Percentiles rank a stretch among this genome's conserved stretches.
Evolutionary conservation across 2,329 filamentous ascomycete species (phyloP).

Genomic region (Scytalidium sp.): DNA sequence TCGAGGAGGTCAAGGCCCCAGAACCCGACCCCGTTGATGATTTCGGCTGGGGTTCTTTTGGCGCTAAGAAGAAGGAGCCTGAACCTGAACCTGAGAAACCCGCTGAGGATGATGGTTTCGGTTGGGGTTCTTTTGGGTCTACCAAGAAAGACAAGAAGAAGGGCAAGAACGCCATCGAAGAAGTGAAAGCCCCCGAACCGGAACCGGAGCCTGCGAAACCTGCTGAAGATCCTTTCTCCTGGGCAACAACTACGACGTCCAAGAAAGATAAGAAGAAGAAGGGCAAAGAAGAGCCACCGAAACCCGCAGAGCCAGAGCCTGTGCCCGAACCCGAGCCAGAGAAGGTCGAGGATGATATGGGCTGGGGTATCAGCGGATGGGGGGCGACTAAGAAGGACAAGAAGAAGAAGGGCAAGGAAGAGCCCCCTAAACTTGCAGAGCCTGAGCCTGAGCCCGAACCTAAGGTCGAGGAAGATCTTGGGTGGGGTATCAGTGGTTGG

Average conservation of each 20-base stretch:
- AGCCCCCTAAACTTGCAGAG: constrained; percentile 32
- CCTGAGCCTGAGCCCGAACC: constrained; percentile 29
- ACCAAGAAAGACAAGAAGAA: constrained; percentile 47
- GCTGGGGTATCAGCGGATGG: constrained; percentile 29
- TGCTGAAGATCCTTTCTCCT: constrained; percentile 32
- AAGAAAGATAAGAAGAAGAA: constrained; percentile 43
- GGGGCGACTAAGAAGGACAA: constrained; percentile 37
- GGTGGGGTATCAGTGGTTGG: constrained; percentile 17
- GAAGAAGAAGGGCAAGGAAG: constrained; percentile 38
- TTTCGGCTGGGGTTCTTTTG: constrained; percentile 20
- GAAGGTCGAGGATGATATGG: constrained; percentile 27
- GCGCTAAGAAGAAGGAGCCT: constrained; percentile 18
- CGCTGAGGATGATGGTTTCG: constrained; percentile 45
- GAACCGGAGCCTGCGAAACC: constrained; percentile 13
- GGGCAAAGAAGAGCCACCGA: constrained; percentile 23
- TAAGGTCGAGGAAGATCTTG: constrained; percentile 24
- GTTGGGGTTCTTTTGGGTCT: constrained; percentile 38
- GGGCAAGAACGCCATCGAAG: constrained; percentile 28
- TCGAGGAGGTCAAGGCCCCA: constrained; percentile 9
- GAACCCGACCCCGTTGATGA: constrained; percentile 11
- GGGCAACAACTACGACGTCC: constrained; percentile 27
- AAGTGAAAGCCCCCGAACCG: constrained; percentile 24
- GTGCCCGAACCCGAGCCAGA: constrained; percentile 31
- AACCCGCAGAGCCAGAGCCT: constrained; percentile 28
- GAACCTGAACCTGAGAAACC: constrained; percentile 20